phyloP scores from a whole-genome alignment of 192 early-diverging fungal species.

The Lobosporangium transversale region DNA sequence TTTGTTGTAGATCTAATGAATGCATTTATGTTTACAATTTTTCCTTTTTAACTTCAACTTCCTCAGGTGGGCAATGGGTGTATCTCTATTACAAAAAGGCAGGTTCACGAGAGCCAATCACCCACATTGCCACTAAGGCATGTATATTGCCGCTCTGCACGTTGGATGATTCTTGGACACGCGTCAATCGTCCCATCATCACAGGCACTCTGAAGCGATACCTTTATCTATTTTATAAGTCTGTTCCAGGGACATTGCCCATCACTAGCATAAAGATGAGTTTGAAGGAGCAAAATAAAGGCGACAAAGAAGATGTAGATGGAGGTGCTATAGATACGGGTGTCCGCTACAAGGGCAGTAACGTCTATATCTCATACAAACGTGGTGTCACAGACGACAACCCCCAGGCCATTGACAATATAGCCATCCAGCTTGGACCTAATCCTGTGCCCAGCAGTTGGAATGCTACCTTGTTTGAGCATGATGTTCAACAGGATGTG shows the following conservation, averaged over 20 bases:
- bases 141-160: slow-evolving; percentile 29
- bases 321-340: slow-evolving; percentile 35
- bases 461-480: slow-evolving; percentile 18
- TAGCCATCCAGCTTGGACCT: slow-evolving; percentile 31
- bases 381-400: slow-evolving; percentile 16
- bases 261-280: slow-evolving; percentile 23
- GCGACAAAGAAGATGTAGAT: slow-evolving; percentile 1
- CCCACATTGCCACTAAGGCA: slow-evolving; percentile 49
- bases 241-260: slow-evolving; percentile 35
- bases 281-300: slow-evolving; percentile 3
- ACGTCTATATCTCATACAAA: slow-evolving; percentile 25
- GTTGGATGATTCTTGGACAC: slow-evolving; percentile 47
- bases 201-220: slow-evolving; percentile 46
- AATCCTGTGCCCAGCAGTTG: slow-evolving; percentile 34
- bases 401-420: slow-evolving; percentile 19
- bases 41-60: too few species aligned
- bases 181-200: slow-evolving; percentile 48
- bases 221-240: slow-evolving; percentile 51
- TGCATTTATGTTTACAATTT: too few species aligned
- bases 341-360: slow-evolving; percentile 30
- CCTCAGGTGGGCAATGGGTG: slow-evolving; percentile 49
- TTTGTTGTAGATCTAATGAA: too few species aligned
- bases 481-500: not conserved
- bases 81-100: slow-evolving; percentile 33
- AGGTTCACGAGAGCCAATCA: slow-evolving; percentile 38